A percentile compares a stretch with the other conserved stretches of the same genome.
These are phyloP conservation scores for Lophiostoma macrostomum DNA, from an alignment of 495 filamentous ascomycete species.

Conservation along the genomic window DNA sequence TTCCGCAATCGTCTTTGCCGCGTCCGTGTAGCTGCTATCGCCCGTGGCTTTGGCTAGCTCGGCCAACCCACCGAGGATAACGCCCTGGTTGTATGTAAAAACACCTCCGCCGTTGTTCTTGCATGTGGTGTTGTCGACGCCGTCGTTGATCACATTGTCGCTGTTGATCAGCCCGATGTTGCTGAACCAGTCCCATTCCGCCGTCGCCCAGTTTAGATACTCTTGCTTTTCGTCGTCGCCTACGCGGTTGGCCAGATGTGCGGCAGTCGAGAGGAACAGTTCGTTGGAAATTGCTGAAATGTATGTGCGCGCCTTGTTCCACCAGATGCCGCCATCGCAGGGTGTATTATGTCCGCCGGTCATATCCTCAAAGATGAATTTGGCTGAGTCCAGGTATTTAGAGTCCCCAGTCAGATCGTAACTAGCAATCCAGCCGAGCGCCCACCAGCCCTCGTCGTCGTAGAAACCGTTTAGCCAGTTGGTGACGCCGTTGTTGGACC, in stretches of 20 bases:
- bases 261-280: slow-evolving; percentile 31
- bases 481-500: background rate
- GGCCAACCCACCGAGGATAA: slow-evolving; percentile 68
- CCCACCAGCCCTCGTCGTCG: slow-evolving; percentile 43
- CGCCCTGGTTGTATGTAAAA: slow-evolving; percentile 81
- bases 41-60: slow-evolving; percentile 59
- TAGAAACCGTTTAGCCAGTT: slow-evolving; percentile 36
- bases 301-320: slow-evolving; percentile 21
- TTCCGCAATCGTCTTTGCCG: slow-evolving; percentile 62
- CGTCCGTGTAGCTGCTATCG: slow-evolving; percentile 37
- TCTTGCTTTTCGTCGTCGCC: slow-evolving; percentile 41
- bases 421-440: slow-evolving; percentile 36
- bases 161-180: slow-evolving; percentile 61
- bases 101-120: slow-evolving; percentile 59
- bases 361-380: slow-evolving; percentile 58
- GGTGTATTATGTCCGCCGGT: slow-evolving; percentile 39
- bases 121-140: slow-evolving; percentile 56
- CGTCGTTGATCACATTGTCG: slow-evolving; percentile 69
- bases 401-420: slow-evolving; percentile 37
- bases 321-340: slow-evolving; percentile 30
- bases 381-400: slow-evolving; percentile 44
- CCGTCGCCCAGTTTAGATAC: slow-evolving; percentile 56
- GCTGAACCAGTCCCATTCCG: slow-evolving; percentile 68
- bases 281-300: slow-evolving; percentile 41
- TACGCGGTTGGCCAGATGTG: slow-evolving; percentile 63